phyloP scores from a whole-genome alignment of 768 basidiomycete species.

The Lactarius akahatsu region DNA sequence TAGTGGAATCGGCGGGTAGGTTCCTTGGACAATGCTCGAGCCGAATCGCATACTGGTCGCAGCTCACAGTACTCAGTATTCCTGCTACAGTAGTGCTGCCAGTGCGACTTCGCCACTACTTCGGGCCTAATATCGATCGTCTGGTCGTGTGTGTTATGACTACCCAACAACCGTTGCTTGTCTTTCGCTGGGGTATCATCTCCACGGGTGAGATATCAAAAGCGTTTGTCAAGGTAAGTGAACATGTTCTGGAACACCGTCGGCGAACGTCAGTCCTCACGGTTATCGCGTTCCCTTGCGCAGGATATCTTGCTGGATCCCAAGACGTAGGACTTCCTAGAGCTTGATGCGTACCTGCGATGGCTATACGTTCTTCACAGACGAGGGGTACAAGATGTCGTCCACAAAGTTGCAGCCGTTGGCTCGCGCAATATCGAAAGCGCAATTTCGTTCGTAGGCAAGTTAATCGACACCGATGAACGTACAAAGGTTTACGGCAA shows the following conservation, averaged over 20 bases:
- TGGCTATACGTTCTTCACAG: conserved; percentile 37
- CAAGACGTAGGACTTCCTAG: conserved; percentile 50
- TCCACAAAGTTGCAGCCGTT: conserved; percentile 68
- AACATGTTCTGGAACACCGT: not conserved
- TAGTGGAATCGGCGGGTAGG: too few species aligned
- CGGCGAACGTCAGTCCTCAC: not conserved
- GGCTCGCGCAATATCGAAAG: conserved; percentile 72
- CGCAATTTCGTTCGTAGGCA: conserved; percentile 66
- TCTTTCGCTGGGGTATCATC: conserved; percentile 82
- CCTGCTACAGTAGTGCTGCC: too few species aligned
- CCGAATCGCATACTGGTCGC: too few species aligned
- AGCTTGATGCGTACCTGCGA: conserved; percentile 7
- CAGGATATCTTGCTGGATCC: conserved; percentile 80
- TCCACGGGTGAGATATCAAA: conserved; percentile 75
- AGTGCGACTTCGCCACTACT: too few species aligned
- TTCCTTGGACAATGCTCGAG: too few species aligned
- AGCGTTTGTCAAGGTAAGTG: conserved; percentile 61
- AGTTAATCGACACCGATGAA: conserved; percentile 48
- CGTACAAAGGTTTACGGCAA: conserved; percentile 66
- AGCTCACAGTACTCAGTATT: too few species aligned
- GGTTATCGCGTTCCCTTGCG: not conserved
- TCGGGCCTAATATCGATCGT: not conserved
- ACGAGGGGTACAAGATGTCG: conserved; percentile 63
- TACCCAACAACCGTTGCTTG: conserved; percentile 37
- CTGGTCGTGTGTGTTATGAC: conserved; percentile 23